Evolutionary conservation across 305 asterid genomes (phyloP), one percentile per base, ranked within the genome.

Genomic region (Fraxinus angustifolia): DNA sequence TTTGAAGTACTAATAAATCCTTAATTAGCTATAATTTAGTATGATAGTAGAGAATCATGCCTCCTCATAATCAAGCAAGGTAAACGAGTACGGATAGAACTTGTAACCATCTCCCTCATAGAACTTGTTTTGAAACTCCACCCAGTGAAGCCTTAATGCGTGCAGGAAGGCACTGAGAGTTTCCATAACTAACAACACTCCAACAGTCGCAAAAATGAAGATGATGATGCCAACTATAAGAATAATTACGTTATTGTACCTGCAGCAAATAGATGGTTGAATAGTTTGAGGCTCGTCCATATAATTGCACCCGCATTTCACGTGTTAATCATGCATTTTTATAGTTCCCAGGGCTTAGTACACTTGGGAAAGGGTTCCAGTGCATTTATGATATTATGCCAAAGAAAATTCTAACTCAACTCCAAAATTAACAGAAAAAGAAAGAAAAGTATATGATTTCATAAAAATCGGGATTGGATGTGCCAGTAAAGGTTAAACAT

Each of bases 21-120:
- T 83, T 38, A 76, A 68, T 79, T 42, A 76, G 74, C 10, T 12
- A 5, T 30, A 33, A 60, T 33, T 77, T 77, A 67, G 33, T 31
- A 12, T 28, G n/a, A 28, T 31, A 12, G 30, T 28, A 14, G 38
- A 81, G 82, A 1, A 38, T 91, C 90, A 94, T 80, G 92, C 97
- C 78, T 94, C 97, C 38, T 94, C 98, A 0, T 79, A 83, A 34
- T 82, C 86, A 48, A 88, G 79, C 83, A 87, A 81, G 28, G 86
- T 77, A 84, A 92, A 94, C 7, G 97, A 83, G 87, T 92, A 94
- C 0, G 98, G 97, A 19, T 53, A 77, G 81, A 93, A 94, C 87
- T 92, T 91, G 93, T 93, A 94, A 67, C 98, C 98, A 77, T 94
- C 98, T 71, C 98, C 98, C 87, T 93, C 97, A 16, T 94, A 94